phyloP scores from a whole-genome alignment of 352 stramenopile genomes.

The Phytophthora europaea region DNA sequence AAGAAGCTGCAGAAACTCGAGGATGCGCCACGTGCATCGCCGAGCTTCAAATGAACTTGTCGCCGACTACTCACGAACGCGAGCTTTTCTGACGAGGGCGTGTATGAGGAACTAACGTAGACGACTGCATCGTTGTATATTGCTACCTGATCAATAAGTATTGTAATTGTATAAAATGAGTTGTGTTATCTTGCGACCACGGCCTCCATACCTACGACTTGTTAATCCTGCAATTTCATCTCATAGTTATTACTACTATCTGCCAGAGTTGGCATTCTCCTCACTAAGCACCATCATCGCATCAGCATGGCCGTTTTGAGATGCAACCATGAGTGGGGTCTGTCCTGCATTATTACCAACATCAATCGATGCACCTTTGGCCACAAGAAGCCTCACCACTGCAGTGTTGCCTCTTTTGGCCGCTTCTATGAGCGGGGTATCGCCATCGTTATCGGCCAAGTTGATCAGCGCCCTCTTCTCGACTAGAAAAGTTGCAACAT shows the following conservation, averaged over 20 bases:
- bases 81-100: neutral
- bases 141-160: too few species aligned
- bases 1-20: conserved; percentile 32
- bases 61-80: conserved; percentile 19
- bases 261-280: too few species aligned
- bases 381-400: neutral
- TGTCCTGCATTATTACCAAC: conserved; percentile 2
- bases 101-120: too few species aligned
- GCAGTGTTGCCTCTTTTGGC: neutral
- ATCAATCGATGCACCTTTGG: neutral
- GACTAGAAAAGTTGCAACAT: neutral
- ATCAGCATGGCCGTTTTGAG: neutral
- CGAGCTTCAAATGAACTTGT: conserved; percentile 38
- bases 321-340: conserved; percentile 14
- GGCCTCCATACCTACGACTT: too few species aligned
- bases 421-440: conserved; percentile 3
- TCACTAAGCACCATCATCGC: neutral
- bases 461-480: neutral
- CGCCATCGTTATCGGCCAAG: neutral
- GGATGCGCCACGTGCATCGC: conserved; percentile 32
- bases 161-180: neutral
- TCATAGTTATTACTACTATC: too few species aligned
- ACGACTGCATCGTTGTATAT: too few species aligned
- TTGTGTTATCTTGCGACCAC: too few species aligned
- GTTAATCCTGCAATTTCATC: too few species aligned